phyloP scores from a whole-genome alignment of 2,329 filamentous ascomycete genomes.

The Cladophialophora carrionii region DNA sequence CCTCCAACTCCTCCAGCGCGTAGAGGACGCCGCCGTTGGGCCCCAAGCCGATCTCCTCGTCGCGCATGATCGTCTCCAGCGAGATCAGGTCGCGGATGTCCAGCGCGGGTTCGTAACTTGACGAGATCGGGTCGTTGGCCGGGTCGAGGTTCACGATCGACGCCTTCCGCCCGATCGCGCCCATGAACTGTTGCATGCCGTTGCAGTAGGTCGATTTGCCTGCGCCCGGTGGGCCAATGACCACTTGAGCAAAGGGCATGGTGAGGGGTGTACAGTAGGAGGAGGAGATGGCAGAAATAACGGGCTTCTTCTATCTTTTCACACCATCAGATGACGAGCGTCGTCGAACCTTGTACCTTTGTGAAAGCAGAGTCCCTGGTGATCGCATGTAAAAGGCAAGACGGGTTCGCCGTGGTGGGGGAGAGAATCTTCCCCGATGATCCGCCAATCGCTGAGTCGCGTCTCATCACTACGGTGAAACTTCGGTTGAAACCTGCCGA shows the following conservation, averaged over 20 bases:
- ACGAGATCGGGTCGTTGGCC: conserved; percentile 82
- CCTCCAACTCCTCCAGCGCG: conserved; percentile 90
- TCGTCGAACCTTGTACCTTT: neutral
- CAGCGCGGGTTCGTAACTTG: conserved; percentile 77
- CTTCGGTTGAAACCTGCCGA: neutral
- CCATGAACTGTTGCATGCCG: conserved; percentile 98
- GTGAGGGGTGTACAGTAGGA: neutral
- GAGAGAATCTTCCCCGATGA: neutral
- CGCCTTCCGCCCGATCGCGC: conserved; percentile 90
- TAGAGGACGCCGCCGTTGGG: conserved; percentile 93
- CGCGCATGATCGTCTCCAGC: conserved; percentile 91
- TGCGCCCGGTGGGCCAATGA: conserved; percentile 90
- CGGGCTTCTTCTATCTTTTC: neutral
- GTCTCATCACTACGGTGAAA: neutral
- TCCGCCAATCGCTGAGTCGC: neutral
- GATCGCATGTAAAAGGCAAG: too few species aligned
- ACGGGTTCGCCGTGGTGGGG: too few species aligned
- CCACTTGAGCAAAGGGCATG: conserved; percentile 72
- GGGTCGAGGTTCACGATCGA: conserved; percentile 96
- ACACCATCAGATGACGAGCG: neutral
- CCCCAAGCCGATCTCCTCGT: conserved; percentile 71
- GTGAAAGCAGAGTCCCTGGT: too few species aligned
- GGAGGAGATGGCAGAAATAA: neutral
- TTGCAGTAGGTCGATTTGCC: conserved; percentile 99
- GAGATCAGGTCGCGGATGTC: conserved; percentile 89